phyloP scores from a whole-genome alignment of 2,329 filamentous ascomycete genomes.

The Beauveria pseudobassiana region DNA sequence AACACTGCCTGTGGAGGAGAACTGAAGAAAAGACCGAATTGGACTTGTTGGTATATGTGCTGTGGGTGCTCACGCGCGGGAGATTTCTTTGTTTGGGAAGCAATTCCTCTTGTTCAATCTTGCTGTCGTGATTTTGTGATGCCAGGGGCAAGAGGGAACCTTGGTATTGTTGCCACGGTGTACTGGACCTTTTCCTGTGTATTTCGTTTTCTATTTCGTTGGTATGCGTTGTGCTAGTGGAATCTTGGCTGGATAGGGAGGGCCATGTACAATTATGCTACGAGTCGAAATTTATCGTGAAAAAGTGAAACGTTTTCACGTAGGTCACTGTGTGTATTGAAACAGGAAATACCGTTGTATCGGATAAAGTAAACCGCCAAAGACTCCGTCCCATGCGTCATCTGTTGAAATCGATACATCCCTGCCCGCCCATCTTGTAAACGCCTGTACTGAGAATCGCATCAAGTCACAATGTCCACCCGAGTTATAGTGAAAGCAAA shows the following conservation, averaged over 20 bases:
- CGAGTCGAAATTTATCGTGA: background rate
- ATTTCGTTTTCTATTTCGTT: background rate
- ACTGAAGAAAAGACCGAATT: background rate
- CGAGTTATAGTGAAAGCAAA: background rate
- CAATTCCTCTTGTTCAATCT: background rate
- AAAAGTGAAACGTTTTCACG: no score
- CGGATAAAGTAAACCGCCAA: background rate
- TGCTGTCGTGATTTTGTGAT: background rate
- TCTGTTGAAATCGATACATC: background rate
- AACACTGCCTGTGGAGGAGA: background rate
- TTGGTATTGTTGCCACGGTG: background rate
- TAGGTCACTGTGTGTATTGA: background rate
- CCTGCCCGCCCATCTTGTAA: background rate
- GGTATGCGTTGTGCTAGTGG: background rate
- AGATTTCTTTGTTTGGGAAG: background rate
- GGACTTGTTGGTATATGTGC: background rate
- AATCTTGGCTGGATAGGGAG: background rate
- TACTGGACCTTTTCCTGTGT: background rate
- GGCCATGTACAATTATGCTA: slow-evolving; percentile 3
- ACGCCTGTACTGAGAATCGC: background rate
- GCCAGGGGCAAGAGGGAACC: background rate
- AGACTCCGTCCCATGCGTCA: background rate
- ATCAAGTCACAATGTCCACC: no score
- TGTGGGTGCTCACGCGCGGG: background rate
- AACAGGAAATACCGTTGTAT: background rate